phyloP scores from a whole-genome alignment of 2,329 filamentous ascomycete genomes.

The Ceratocystis papillata region DNA sequence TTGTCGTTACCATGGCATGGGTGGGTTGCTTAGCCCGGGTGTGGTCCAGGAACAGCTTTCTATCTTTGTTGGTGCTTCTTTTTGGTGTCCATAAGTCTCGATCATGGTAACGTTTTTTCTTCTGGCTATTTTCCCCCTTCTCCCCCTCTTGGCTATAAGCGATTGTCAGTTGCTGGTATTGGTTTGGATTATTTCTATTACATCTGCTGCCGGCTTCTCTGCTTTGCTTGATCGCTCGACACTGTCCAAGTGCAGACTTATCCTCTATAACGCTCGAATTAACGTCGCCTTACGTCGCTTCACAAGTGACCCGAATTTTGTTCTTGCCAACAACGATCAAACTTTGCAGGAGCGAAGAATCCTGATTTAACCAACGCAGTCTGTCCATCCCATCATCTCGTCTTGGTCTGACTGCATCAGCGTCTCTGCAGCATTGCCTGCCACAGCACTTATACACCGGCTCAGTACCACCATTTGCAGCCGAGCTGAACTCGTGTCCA shows the following conservation, averaged over 20 bases:
- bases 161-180: background rate
- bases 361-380: too few relatives aligned
- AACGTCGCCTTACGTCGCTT: too few relatives aligned
- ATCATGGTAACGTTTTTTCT: background rate
- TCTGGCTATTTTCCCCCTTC: background rate
- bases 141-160: background rate
- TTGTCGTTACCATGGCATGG: conserved; percentile 21
- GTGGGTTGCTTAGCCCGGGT: conserved; percentile 1
- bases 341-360: too few relatives aligned
- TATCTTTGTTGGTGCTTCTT: background rate
- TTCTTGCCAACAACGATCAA: too few relatives aligned
- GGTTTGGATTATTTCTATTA: conserved; percentile 1
- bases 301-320: too few relatives aligned
- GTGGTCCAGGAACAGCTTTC: conserved; percentile 6
- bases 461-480: conserved; percentile 10
- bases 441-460: background rate
- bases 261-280: too few relatives aligned
- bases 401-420: conserved; percentile 2
- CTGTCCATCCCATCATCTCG: background rate
- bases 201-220: conserved; percentile 7
- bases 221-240: background rate
- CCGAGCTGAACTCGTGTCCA: background rate
- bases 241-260: background rate
- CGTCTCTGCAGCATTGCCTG: conserved; percentile 1
- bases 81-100: background rate